A percentile compares a stretch with the other conserved stretches of the same genome.
phyloP scores from a whole-genome alignment of 768 basidiomycete species.

The Lepiota venenata region DNA sequence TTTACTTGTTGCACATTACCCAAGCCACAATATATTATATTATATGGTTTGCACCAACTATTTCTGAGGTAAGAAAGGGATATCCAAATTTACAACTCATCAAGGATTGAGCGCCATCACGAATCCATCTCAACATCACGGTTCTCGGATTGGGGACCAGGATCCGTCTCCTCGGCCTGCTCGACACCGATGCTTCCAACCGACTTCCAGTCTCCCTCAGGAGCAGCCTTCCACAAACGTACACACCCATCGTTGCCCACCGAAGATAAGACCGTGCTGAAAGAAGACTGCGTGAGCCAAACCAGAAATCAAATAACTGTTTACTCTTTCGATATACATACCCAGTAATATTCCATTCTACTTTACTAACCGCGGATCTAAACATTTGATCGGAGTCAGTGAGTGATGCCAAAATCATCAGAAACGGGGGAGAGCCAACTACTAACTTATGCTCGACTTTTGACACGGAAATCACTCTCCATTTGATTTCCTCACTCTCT shows the following conservation, averaged over 20 bases:
- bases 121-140: conserved; percentile 43
- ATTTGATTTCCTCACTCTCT: conserved; percentile 49
- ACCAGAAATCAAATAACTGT: not conserved
- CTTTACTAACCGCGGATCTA: conserved; percentile 74
- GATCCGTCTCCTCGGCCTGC: conserved; percentile 48
- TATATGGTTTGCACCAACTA: not conserved
- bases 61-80: not conserved
- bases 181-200: conserved; percentile 83
- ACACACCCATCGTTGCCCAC: conserved; percentile 83
- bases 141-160: conserved; percentile 24
- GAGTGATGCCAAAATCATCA: not conserved
- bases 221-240: conserved; percentile 81
- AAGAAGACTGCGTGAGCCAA: not conserved
- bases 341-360: conserved; percentile 96
- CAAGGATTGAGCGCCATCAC: conserved; percentile 10
- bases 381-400: not conserved
- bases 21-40: not conserved
- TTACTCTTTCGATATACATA: conserved; percentile 24
- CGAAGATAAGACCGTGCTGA: conserved; percentile 77
- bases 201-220: conserved; percentile 81
- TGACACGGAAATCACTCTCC: conserved; percentile 74
- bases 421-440: not conserved
- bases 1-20: not conserved
- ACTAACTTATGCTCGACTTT: conserved; percentile 84
- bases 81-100: not conserved